phyloP scores from a whole-genome alignment of 306 rosid species.

The Echinosophora koreensis region DNA sequence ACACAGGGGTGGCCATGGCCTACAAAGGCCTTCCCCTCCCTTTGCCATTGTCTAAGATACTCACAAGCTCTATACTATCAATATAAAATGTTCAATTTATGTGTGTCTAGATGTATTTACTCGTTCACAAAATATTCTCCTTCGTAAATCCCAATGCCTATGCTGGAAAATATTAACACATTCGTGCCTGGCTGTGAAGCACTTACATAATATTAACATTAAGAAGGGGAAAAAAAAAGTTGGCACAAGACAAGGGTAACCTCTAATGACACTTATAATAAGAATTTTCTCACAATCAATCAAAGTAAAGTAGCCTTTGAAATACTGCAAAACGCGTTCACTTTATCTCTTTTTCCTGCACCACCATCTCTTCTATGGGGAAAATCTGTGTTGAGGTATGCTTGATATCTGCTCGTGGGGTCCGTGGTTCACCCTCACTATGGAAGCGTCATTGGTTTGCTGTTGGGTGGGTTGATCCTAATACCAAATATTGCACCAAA shows the following conservation, averaged over 20 bases:
- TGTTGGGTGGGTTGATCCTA: conserved; percentile 83
- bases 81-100: too few species aligned
- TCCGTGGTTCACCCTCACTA: conserved; percentile 62
- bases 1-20: too few species aligned
- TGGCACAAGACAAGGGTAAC: conserved; percentile 31
- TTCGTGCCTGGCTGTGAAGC: conserved; percentile 61
- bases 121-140: too few species aligned
- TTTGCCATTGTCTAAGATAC: too few species aligned
- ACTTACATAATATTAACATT: neutral
- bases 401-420: conserved; percentile 85
- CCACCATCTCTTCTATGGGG: conserved; percentile 49
- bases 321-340: conserved; percentile 48
- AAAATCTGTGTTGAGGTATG: conserved; percentile 76
- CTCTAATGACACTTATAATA: conserved; percentile 38
- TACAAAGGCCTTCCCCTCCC: too few species aligned
- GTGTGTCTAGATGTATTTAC: too few species aligned
- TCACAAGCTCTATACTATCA: too few species aligned
- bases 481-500: conserved; percentile 72
- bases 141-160: too few species aligned
- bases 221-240: conserved; percentile 12
- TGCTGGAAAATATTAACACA: neutral
- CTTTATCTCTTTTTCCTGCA: conserved; percentile 3
- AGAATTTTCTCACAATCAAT: conserved; percentile 38
- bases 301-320: conserved; percentile 56
- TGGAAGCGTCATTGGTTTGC: conserved; percentile 93